These are phyloP conservation scores for Boletus edulis DNA, from an alignment of 768 basidiomycete species.

Conservation along the genomic window DNA sequence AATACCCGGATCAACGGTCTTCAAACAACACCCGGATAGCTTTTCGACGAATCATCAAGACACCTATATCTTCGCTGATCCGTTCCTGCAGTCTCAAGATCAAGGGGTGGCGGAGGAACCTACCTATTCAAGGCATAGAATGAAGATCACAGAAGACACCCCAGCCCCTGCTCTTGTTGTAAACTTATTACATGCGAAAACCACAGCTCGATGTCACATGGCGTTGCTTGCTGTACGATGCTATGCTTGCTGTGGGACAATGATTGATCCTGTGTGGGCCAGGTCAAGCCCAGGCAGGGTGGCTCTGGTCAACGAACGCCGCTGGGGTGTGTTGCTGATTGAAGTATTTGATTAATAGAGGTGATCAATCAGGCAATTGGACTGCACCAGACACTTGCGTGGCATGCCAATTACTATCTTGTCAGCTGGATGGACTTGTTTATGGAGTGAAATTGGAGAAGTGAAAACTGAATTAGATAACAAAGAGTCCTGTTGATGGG, in stretches of 20 bases:
- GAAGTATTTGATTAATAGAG: neutral
- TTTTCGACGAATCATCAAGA: neutral
- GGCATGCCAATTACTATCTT: neutral
- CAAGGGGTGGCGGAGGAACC: neutral
- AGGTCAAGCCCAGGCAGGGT: neutral
- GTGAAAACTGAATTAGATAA: neutral
- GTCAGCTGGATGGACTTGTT: neutral
- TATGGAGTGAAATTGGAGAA: neutral
- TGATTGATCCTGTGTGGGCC: conserved; percentile 10
- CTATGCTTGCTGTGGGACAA: conserved; percentile 17
- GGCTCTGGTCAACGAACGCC: neutral
- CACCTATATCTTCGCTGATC: neutral
- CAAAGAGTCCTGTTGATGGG: neutral
- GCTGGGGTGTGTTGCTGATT: neutral
- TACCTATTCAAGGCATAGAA: neutral
- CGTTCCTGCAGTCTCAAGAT: neutral
- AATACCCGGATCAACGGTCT: neutral
- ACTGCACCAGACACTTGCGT: neutral
- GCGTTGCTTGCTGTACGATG: conserved; percentile 19
- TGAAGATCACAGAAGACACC: conserved; percentile 4
- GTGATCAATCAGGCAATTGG: neutral
- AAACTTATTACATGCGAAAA: neutral
- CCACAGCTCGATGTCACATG: neutral
- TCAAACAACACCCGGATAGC: neutral
- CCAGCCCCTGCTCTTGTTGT: neutral